Percentiles rank a stretch among this genome's conserved stretches.
Evolutionary conservation across 768 basidiomycete genomes (phyloP).

Genomic region (Pulveroboletus frians): DNA sequence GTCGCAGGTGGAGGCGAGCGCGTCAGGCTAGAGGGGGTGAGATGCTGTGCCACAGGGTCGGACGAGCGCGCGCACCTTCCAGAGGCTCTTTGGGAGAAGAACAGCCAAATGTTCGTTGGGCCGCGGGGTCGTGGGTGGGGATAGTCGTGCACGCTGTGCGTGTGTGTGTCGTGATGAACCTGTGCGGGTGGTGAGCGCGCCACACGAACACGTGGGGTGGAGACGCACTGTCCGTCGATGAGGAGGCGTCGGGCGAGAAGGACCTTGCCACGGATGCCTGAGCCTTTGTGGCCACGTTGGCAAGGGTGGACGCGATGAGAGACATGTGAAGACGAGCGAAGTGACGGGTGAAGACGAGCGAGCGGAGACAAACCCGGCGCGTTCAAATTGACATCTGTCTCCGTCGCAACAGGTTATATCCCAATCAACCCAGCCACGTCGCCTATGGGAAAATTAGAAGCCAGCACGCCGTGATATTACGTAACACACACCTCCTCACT

Average conservation of each 20-base stretch:
- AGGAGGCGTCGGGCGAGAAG: not conserved
- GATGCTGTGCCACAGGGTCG: not conserved
- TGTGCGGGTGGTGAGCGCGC: conserved; percentile 2
- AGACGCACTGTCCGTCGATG: conserved; percentile 14
- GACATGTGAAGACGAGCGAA: conserved; percentile 26
- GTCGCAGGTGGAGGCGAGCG: conserved; percentile 59
- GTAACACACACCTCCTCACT: conserved; percentile 4
- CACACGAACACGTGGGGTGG: not conserved
- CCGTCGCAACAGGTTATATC: conserved; percentile 32
- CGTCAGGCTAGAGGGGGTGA: conserved; percentile 49
- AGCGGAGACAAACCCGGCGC: not conserved
- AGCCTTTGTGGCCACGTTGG: conserved; percentile 26
- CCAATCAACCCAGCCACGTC: not conserved
- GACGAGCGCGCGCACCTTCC: conserved; percentile 53
- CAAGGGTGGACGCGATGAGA: conserved; percentile 20
- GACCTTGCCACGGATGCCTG: conserved; percentile 15
- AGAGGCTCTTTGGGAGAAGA: conserved; percentile 59
- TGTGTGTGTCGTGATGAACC: conserved; percentile 21
- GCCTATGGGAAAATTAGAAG: conserved; percentile 24
- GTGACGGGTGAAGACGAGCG: conserved; percentile 10
- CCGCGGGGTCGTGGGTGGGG: conserved; percentile 21
- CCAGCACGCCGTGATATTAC: conserved; percentile 13
- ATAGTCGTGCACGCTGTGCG: conserved; percentile 14
- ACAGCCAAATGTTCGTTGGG: conserved; percentile 75
- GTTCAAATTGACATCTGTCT: not conserved